Evolutionary conservation across 805 yeast genomes (phyloP), one percentile per base, ranked within the genome.

Genomic region (Hanseniaspora jakobsenii): DNA sequence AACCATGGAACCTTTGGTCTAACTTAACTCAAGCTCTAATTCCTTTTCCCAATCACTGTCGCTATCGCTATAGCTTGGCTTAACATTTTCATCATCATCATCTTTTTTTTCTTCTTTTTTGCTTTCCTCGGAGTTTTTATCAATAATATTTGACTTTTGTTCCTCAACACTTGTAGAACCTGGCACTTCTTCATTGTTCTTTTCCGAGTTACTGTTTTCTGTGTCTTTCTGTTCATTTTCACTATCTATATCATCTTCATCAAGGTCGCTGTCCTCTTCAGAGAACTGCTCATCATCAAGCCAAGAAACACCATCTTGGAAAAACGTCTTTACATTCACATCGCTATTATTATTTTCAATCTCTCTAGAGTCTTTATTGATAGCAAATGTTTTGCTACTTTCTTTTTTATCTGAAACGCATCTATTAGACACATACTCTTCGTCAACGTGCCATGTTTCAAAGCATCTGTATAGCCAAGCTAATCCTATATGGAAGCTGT

Each of bases 281-380:
- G 58, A 62, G 45, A 58, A 60, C 24, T 54, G 57, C 10, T 44
- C 53, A 18, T 50, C 54, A 27, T 26, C 49, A 48, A 42, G 47
- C 49, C 26, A 46, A 35, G 22, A 36, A 52, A 27, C 43, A 47
- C 30, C 40, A 9, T 50, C 59, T n/a, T 24, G 40, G 24, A 42
- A 18, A 29, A 32, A 2, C 17, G 44, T 18, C 34, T 36, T 14
- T 10, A 48, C 54, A 4, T 52, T 54, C 2, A 51, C 55, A 6
- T 55, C 59, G 1, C 52, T 57, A 2, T 55, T 59, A 16, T 56
- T 60, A 12, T 55, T 51, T 64, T 61, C 66, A 10, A 68, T 71
- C 6, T 65, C 69, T 17, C n/a, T n/a, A n/a, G n/a, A n/a, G n/a
- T n/a, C n/a, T n/a, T n/a, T n/a, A n/a, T n/a, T n/a, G n/a, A n/a